phyloP scores from a whole-genome alignment of 1,284 basidiomycete genomes.

The Rhizoctonia solani region DNA sequence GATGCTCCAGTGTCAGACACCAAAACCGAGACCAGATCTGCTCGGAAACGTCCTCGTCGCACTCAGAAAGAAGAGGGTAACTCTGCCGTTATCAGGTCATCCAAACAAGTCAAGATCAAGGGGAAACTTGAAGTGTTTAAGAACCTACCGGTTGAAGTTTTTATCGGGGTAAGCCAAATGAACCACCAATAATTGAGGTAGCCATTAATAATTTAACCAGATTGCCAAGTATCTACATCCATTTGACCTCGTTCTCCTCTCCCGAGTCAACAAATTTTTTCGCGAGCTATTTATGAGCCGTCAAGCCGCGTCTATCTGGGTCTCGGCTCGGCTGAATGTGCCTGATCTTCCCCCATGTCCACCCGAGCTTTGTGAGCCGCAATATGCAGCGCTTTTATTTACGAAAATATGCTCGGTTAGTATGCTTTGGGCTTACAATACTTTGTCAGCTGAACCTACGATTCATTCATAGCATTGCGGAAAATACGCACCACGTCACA shows the following conservation, averaged over 20 bases:
- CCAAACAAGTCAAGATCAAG: not conserved
- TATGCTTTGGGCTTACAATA: not conserved
- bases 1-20: too few species aligned
- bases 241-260: slow-evolving; percentile 22
- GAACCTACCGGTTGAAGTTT: slow-evolving; percentile 14
- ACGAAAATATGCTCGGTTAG: slow-evolving; percentile 32
- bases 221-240: slow-evolving; percentile 27
- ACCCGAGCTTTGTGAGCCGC: slow-evolving; percentile 28
- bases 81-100: not conserved
- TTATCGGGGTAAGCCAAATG: slow-evolving; percentile 3
- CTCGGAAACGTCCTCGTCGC: too few species aligned
- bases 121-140: not conserved
- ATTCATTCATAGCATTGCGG: slow-evolving; percentile 1
- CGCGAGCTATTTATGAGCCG: slow-evolving; percentile 31
- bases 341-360: slow-evolving; percentile 27
- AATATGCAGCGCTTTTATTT: slow-evolving; percentile 32
- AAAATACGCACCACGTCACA: slow-evolving; percentile 1
- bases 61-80: too few species aligned
- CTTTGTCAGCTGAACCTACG: not conserved
- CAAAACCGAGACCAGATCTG: too few species aligned
- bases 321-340: slow-evolving; percentile 4
- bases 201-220: not conserved
- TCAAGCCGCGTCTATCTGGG: slow-evolving; percentile 7
- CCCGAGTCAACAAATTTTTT: slow-evolving; percentile 32
- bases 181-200: not conserved